Evolutionary conservation across 106 monocot species (phyloP), one percentile per base, ranked within the genome.

Genomic region (Dioscorea alata): DNA sequence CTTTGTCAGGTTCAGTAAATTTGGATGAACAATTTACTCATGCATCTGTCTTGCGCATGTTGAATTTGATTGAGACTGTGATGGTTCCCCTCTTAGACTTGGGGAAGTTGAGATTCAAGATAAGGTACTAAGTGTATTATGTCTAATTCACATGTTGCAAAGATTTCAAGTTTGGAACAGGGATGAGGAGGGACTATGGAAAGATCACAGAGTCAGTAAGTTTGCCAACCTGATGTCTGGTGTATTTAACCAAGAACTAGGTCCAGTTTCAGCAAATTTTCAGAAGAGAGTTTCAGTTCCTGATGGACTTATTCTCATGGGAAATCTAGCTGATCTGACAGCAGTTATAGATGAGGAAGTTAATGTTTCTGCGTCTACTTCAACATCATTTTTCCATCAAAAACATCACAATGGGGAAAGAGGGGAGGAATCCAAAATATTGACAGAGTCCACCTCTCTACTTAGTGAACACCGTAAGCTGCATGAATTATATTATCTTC

Each of bases 401-500:
- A 76, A 34, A 16, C 25, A 66, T 34, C 57, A 61, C 58, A 24
- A 73, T 54, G 50, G 16, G 15, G 78, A 80, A 49, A 51, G 28
- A 20, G 76, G 60, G 32, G 78, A 80, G 25, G 75, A 81, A 61
- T 48, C 74, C 24, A 53, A 67, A 63, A 28, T 59, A 13, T 51
- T 31, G 6, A 15, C 60, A 64, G 87, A 82, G 60, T 81, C 89
- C 12, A 67, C 63, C 52, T 81, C 84, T 73, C 65, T 90, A 79
- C 85, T 88, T 62, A 72, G 80, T 64, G 87, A 99, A 33, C 97
- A 92, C 51, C 84, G 97, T 42, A 92, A 85, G 57, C 71, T 79
- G 48, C 89, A 99, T 74, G 97, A 81, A 19, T 63, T 99, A 31
- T 92, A 85, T 76, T 99, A 99, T 71, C 86, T 99, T 73, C 69